Percentiles rank a stretch among this genome's conserved stretches.
Conservation (phyloP, 257 asterid genomes). For the Penstemon eatonii region DNA sequence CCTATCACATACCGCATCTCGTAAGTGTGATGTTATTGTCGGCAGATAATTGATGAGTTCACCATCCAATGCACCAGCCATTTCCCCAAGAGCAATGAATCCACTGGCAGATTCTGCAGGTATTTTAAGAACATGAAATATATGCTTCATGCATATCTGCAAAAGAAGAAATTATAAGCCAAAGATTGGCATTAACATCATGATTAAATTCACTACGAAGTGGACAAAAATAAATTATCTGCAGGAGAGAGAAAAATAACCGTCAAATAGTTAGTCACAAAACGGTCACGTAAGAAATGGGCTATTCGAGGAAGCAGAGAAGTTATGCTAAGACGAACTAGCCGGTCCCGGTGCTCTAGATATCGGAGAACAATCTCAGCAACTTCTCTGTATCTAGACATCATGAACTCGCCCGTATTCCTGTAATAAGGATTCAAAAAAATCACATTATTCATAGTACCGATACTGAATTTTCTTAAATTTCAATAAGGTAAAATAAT, state of each 20-base stretch:
- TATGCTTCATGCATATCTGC: conserved; percentile 99
- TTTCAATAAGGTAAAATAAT: too few relatives aligned
- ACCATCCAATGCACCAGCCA: conserved; percentile 99
- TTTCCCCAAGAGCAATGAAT: conserved; percentile 98
- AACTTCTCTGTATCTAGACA: conserved; percentile 98
- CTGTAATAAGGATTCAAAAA: conserved; percentile 35
- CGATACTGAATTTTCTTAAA: too few relatives aligned
- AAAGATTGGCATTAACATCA: conserved; percentile 26
- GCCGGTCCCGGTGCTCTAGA: conserved; percentile 93
- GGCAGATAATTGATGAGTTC: conserved; percentile 96
- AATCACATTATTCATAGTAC: too few relatives aligned
- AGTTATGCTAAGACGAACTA: conserved; percentile 99
- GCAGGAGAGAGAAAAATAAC: conserved; percentile 35
- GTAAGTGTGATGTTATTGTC: conserved; percentile 93
- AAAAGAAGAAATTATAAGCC: conserved; percentile 28
- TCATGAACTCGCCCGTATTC: conserved; percentile 99
- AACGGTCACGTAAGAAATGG: conserved; percentile 97
- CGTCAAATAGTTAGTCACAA: conserved; percentile 91
- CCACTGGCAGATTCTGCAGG: conserved; percentile 98
- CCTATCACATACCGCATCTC: conserved; percentile 80
- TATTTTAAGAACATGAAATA: conserved; percentile 91
- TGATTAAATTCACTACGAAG: conserved; percentile 18
- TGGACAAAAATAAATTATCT: conserved; percentile 19
- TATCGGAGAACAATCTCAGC: conserved; percentile 97
- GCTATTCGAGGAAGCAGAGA: conserved; percentile 98